Evolutionary conservation across 192 early-diverging fungal species (phyloP), one percentile per base, ranked within the genome.

Genomic region (Helicostylum pulchrum): DNA sequence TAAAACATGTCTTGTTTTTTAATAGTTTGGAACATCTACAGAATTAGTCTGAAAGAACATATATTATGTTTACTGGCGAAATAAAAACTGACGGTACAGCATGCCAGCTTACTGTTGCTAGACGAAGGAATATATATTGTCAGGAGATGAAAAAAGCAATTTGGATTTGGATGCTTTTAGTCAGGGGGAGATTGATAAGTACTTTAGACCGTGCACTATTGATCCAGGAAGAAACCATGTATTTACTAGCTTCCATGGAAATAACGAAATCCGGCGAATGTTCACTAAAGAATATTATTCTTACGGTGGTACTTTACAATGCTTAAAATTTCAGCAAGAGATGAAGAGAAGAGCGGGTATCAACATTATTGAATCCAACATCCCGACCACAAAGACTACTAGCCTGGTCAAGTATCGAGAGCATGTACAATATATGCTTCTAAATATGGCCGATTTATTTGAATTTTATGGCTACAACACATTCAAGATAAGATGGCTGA

Each of bases 371-470:
- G 61, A 51, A 36, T 19, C 32, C 4, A 48, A 17, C 3, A n/a
- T 51, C 4, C 47, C 31, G 12, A 36, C 61, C 0, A 8, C 15
- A 0, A 62, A 62, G 31, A 36, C 47, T 19, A 20, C 61, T 14
- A 19, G 10, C 9, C 34, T 52, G 9, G 6, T 8, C 6, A 31
- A 21, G 7, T 62, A 51, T 36, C 6, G 4, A 5, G 17, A 7
- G 4, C 32, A 62, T 17, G 31, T 62, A 15, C 15, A 5, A 14
- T 62, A 62, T 50, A 48, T 62, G 0, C 17, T 62, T n/a, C 23
- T 10, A 48, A 14, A 62, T 7, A 36, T 50, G 32, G 32, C 7
- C 5, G 0, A 1, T 19, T 5, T 51, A 9, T 62, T 52, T 50
- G 14, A n/a, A 6, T 50, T 62, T 15, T 62, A 62, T 14, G 42